phyloP scores from a whole-genome alignment of 495 filamentous ascomycete species.

The Talaromyces proteolyticus region DNA sequence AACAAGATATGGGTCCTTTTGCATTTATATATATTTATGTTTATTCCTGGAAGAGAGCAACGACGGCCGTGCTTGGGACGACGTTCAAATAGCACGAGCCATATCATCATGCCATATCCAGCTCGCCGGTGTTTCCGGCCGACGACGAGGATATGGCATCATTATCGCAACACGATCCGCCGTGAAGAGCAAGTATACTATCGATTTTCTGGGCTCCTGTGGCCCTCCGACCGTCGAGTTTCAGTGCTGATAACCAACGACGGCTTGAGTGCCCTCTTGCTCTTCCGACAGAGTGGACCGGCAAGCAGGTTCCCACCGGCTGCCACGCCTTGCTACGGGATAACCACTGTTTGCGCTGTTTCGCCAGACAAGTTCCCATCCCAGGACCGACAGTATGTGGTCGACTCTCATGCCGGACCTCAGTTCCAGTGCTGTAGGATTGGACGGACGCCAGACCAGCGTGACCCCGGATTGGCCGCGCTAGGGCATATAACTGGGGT shows the following conservation, averaged over 20 bases:
- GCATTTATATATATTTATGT: background rate
- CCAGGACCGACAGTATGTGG: background rate
- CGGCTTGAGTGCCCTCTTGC: background rate
- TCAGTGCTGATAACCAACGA: background rate
- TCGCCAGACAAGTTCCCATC: background rate
- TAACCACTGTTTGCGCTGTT: background rate
- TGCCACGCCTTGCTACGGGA: background rate
- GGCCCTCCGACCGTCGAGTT: background rate
- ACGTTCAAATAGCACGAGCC: background rate
- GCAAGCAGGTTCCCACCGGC: background rate
- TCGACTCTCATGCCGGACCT: slow-evolving; percentile 1
- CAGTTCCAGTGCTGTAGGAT: background rate
- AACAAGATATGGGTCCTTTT: background rate
- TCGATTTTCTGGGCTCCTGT: background rate
- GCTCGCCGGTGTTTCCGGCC: slow-evolving; percentile 2
- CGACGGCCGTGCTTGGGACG: too few species aligned
- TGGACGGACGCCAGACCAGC: background rate
- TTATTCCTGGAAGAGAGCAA: too few species aligned
- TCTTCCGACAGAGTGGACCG: background rate
- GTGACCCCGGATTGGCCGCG: background rate
- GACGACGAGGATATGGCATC: slow-evolving; percentile 7
- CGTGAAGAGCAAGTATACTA: too few species aligned
- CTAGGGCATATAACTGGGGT: background rate
- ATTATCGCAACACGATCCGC: slow-evolving; percentile 2
- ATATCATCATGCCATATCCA: background rate